phyloP scores from a whole-genome alignment of 805 yeast species.

The Jamesozyma rosinii region DNA sequence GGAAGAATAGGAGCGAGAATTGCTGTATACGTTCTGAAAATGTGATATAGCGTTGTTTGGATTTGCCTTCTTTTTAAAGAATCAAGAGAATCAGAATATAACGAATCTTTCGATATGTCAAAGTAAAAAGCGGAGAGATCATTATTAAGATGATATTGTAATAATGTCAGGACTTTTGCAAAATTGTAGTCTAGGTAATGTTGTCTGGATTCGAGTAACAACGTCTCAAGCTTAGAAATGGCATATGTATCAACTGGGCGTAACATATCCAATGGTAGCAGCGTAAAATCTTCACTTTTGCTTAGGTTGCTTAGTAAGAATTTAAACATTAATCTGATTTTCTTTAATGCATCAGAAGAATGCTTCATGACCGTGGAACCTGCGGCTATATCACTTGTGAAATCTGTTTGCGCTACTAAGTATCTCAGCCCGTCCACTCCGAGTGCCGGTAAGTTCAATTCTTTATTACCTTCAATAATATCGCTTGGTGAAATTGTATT shows the following conservation, averaged over 20 bases:
- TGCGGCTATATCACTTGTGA: conserved; percentile 67
- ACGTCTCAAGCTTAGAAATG: conserved; percentile 42
- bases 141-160: conserved; percentile 64
- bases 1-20: conserved; percentile 78
- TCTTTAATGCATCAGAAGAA: conserved; percentile 72
- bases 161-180: conserved; percentile 55
- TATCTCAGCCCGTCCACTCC: conserved; percentile 89
- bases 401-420: conserved; percentile 86
- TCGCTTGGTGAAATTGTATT: conserved; percentile 65
- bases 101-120: conserved; percentile 73
- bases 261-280: conserved; percentile 35
- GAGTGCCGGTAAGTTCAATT: conserved; percentile 45
- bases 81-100: conserved; percentile 56
- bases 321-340: conserved; percentile 70
- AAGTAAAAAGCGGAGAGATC: conserved; percentile 77
- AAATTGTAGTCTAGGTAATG: conserved; percentile 55
- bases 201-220: conserved; percentile 36
- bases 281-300: conserved; percentile 29
- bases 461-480: conserved; percentile 52
- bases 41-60: conserved; percentile 56
- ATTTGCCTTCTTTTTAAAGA: conserved; percentile 34
- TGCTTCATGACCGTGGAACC: conserved; percentile 65
- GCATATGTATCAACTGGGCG: conserved; percentile 52
- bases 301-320: conserved; percentile 72
- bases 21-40: conserved; percentile 54